A percentile compares a stretch with the other conserved stretches of the same genome.
These are phyloP conservation scores for Ophiostoma perfectum DNA, from an alignment of 2,329 filamentous ascomycete genomes.

Conservation along the genomic window DNA sequence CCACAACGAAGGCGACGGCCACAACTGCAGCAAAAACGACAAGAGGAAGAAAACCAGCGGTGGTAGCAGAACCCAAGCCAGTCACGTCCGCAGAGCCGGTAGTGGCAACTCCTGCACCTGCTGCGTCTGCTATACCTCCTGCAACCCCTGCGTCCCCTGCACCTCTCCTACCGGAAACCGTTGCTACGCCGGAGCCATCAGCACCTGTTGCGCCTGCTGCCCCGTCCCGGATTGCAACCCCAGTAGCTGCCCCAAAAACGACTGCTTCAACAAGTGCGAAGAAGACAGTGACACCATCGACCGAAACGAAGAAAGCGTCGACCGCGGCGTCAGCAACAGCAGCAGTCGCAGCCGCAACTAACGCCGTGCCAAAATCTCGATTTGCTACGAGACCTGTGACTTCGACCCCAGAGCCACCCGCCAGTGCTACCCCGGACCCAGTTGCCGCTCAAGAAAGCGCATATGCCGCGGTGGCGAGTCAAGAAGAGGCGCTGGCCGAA, in stretches of 20 bases:
- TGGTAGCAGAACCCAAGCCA: background rate
- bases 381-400: slow-evolving; percentile 12
- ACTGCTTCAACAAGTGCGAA: background rate
- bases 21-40: slow-evolving; percentile 15
- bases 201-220: background rate
- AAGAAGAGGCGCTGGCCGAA: slow-evolving; percentile 26
- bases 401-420: background rate
- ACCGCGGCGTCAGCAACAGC: background rate
- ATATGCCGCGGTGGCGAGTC: slow-evolving; percentile 14
- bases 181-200: background rate
- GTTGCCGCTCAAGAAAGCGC: background rate
- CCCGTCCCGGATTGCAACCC: background rate
- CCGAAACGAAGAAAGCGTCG: background rate
- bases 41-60: slow-evolving; percentile 14
- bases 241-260: background rate
- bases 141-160: background rate
- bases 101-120: background rate
- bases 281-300: background rate
- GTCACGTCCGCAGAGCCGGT: background rate
- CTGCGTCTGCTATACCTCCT: background rate
- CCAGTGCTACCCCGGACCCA: background rate
- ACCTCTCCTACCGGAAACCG: too few relatives aligned
- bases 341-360: background rate
- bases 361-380: background rate
- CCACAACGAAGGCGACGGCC: background rate